A percentile compares a stretch with the other conserved stretches of the same genome.
Conservation (phyloP, 179 eudicot genomes). For the Silene vulgaris region DNA sequence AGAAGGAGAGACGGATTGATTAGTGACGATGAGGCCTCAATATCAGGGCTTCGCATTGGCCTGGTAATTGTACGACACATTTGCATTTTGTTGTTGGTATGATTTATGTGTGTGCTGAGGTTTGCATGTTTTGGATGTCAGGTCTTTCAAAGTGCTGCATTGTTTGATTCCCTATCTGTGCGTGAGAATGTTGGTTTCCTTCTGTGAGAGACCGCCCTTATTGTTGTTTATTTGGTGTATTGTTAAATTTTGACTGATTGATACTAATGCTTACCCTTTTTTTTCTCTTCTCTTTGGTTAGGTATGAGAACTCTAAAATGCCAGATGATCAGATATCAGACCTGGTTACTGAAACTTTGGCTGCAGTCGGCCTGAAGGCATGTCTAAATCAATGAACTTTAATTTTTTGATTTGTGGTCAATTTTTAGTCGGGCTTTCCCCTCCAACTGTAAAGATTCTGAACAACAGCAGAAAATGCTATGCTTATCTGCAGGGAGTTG, state of each 20-base stretch:
- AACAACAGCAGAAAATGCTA: slow-evolving; percentile 10
- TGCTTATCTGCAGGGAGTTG: slow-evolving; percentile 59
- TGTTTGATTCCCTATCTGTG: slow-evolving; percentile 84
- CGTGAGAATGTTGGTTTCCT: slow-evolving; percentile 96
- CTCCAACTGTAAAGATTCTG: neutral
- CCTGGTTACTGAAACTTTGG: slow-evolving; percentile 76
- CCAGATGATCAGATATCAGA: slow-evolving; percentile 61
- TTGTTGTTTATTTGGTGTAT: neutral
- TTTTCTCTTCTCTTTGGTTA: slow-evolving; percentile 26
- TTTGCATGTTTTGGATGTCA: slow-evolving; percentile 29
- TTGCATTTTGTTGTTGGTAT: neutral
- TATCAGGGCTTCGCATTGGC: slow-evolving; percentile 92
- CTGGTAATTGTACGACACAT: slow-evolving; percentile 43
- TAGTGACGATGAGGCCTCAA: slow-evolving; percentile 66
- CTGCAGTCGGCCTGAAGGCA: slow-evolving; percentile 88
- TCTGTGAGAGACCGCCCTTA: slow-evolving; percentile 53
- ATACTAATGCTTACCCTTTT: neutral
- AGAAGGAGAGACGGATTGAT: slow-evolving; percentile 67
- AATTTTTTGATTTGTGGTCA: no score
- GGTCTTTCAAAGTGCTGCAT: slow-evolving; percentile 97
- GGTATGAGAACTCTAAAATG: slow-evolving; percentile 85
- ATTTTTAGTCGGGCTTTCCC: slow-evolving; percentile 6
- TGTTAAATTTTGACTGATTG: neutral
- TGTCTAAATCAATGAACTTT: neutral
- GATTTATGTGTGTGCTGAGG: neutral